Percentiles rank a stretch among this genome's conserved stretches.
These are phyloP conservation scores for Pachyrhizus erosus DNA, from an alignment of 306 rosid species.

Conservation along the genomic window DNA sequence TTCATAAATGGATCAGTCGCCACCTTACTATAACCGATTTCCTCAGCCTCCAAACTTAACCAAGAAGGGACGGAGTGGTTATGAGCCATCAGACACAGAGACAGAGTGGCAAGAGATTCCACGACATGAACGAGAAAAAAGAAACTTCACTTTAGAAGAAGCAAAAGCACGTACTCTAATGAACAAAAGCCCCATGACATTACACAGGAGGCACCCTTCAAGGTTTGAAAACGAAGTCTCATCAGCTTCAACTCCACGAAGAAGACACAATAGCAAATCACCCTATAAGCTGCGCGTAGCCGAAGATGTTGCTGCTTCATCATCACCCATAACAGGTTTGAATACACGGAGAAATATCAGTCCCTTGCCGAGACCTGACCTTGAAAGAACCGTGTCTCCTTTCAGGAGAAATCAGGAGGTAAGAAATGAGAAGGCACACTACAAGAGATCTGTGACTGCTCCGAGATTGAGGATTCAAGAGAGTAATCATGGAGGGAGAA, in stretches of 20 bases:
- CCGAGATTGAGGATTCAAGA: slow-evolving; percentile 66
- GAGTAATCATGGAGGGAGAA: slow-evolving; percentile 36
- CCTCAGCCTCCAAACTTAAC: slow-evolving; percentile 37
- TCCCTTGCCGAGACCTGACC: slow-evolving; percentile 61
- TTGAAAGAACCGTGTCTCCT: slow-evolving; percentile 59
- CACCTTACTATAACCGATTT: slow-evolving; percentile 35
- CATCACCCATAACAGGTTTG: slow-evolving; percentile 37
- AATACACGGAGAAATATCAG: slow-evolving; percentile 54
- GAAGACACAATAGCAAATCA: slow-evolving; percentile 64
- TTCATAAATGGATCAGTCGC: slow-evolving; percentile 45
- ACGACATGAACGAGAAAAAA: slow-evolving; percentile 52
- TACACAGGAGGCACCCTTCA: slow-evolving; percentile 54
- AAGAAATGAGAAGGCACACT: slow-evolving; percentile 51
- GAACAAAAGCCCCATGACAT: slow-evolving; percentile 50
- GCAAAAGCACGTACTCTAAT: slow-evolving; percentile 30
- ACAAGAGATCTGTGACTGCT: slow-evolving; percentile 68
- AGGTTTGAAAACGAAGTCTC: slow-evolving; percentile 51
- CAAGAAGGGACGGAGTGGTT: slow-evolving; percentile 77
- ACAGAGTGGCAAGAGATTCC: slow-evolving; percentile 74
- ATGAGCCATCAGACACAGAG: slow-evolving; percentile 91
- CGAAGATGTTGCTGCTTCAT: slow-evolving; percentile 8
- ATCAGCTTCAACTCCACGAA: slow-evolving; percentile 38
- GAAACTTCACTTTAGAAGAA: slow-evolving; percentile 41
- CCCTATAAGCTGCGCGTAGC: slow-evolving; percentile 59
- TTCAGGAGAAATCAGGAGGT: slow-evolving; percentile 15